Conservation (phyloP, 805 yeast genomes). For the Suhomyces canberraensis region DNA sequence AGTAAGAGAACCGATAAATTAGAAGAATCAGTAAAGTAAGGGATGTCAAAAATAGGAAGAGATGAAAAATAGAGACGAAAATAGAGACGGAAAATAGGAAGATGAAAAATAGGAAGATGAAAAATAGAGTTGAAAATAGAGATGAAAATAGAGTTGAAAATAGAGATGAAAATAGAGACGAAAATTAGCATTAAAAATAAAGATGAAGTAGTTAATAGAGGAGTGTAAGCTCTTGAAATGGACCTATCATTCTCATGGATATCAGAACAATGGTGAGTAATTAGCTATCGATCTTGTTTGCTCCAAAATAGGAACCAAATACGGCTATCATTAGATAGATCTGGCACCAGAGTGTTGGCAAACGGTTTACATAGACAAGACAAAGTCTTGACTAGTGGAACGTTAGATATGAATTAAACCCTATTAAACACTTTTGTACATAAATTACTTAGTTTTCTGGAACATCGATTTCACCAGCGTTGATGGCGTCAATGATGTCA, state of each 20-base stretch:
- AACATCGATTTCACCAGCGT: conserved; percentile 96
- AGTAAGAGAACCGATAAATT: too few species aligned
- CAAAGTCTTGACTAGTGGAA: conserved; percentile 1
- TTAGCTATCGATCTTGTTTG: conserved; percentile 15
- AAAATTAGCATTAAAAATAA: too few species aligned
- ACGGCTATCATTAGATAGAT: conserved; percentile 8
- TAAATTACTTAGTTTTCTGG: conserved; percentile 62
- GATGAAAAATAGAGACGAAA: not conserved
- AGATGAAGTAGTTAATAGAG: too few species aligned
- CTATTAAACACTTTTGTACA: conserved; percentile 39
- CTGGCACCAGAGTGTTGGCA: conserved; percentile 21
- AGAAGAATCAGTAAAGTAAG: too few species aligned
- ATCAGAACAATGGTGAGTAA: conserved; percentile 14
- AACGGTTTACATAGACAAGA: conserved; percentile 6
- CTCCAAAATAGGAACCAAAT: conserved; percentile 19
- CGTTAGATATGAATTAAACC: conserved; percentile 20
- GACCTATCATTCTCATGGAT: conserved; percentile 9
- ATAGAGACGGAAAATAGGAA: not conserved
- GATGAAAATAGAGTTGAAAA: too few species aligned
- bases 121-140: too few species aligned
- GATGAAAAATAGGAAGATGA: not conserved
- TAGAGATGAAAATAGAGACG: too few species aligned
- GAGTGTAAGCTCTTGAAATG: conserved; percentile 12
- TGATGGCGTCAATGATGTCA: conserved; percentile 96
- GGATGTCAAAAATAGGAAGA: not conserved